These are phyloP conservation scores for Arthrobotrys megalospora DNA, from an alignment of 2,329 filamentous ascomycete species.

Conservation along the genomic window DNA sequence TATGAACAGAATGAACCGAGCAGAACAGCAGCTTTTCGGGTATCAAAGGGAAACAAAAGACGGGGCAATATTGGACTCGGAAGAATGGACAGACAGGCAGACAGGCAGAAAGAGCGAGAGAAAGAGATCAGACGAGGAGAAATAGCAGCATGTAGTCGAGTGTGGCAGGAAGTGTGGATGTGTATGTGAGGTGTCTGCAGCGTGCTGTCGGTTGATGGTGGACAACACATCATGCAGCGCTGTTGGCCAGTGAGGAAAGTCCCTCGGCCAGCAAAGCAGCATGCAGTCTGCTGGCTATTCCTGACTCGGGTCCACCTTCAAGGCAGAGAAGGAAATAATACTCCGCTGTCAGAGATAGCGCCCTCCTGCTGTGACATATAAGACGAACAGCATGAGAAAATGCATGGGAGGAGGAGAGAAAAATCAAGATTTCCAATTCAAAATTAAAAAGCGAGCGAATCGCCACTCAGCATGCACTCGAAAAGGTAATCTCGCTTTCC, in stretches of 20 bases:
- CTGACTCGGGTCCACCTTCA: slow-evolving; percentile 55
- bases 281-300: slow-evolving; percentile 59
- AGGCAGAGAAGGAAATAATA: slow-evolving; percentile 36
- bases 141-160: neutral
- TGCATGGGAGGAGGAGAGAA: slow-evolving; percentile 40
- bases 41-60: slow-evolving; percentile 50
- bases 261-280: slow-evolving; percentile 61
- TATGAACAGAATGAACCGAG: neutral
- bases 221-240: slow-evolving; percentile 61
- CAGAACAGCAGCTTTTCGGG: slow-evolving; percentile 39
- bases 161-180: slow-evolving; percentile 4
- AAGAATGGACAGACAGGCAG: slow-evolving; percentile 4
- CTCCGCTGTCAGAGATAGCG: slow-evolving; percentile 54
- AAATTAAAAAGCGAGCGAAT: slow-evolving; percentile 58
- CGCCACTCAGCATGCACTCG: slow-evolving; percentile 55
- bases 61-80: slow-evolving; percentile 33
- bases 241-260: slow-evolving; percentile 62
- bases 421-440: slow-evolving; percentile 58
- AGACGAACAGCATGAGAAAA: slow-evolving; percentile 33
- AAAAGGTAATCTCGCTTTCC: slow-evolving; percentile 51
- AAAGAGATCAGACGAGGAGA: slow-evolving; percentile 26
- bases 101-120: slow-evolving; percentile 24
- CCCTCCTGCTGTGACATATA: slow-evolving; percentile 46
- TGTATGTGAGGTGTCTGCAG: slow-evolving; percentile 46
- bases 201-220: slow-evolving; percentile 48